Evolutionary conservation across 164 flowering plant genomes (phyloP), one percentile per base, ranked within the genome.

Genomic region (Kingdonia uniflora): DNA sequence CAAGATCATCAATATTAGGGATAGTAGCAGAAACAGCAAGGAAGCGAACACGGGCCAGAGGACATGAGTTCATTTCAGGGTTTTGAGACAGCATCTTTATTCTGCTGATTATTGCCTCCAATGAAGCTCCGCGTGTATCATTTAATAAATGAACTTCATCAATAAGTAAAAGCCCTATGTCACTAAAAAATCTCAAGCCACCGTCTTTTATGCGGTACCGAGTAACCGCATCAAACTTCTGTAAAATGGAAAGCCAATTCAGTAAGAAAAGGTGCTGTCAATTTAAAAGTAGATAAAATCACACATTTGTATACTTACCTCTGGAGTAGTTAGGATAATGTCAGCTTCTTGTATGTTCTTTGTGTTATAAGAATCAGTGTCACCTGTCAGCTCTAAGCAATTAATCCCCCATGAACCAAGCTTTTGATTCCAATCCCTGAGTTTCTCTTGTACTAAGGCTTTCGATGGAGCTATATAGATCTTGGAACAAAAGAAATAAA

Each of bases 141-240:
- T 81, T 94, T 65, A 94, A 71, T 33, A 89, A 68, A 74, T 94
- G 99, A 74, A 94, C 99, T 76, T 94, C 99, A 75, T 94, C 99
- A 66, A 94, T 81, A n/a, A 92, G 92, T 49, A 92, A 64, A 64
- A 92, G 96, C 26, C 86, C 82, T 71, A 94, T 89, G 57, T 94
- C 99, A 65, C 96, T 79, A 67, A 89, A 88, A 59, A 86, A 89
- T 68, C 95, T 76, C 77, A 94, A 69, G 52, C 99, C 89, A 48
- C 96, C 97, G 78, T 81, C 91, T 60, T 76, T 78, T 63, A 86
- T 78, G 60, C 84, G 79, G 66, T 77, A 84, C 44, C 95, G 81
- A 54, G 90, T 84, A 52, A 89, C 95, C 19, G 96, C 82, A 78
- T 89, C 97, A 76, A 94, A 94, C 68, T 92, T 92, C 99, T 92